Base-by-base conservation (phyloP, 2,329 filamentous ascomycete genomes). In the Pestalotiopsis sp. region DNA sequence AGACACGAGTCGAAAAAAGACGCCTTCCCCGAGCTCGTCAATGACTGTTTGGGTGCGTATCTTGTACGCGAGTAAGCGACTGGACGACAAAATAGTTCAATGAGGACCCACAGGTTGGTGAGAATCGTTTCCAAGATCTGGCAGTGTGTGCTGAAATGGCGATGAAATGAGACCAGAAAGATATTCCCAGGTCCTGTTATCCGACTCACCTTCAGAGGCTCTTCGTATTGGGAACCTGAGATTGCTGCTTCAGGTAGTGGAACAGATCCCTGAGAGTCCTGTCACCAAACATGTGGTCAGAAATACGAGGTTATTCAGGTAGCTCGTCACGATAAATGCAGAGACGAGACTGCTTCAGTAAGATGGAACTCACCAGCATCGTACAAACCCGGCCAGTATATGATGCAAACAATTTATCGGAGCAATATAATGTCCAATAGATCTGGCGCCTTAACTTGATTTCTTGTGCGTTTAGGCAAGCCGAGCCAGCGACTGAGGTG, bases 1-100 rank as follows among this genome's bases (percentile, higher is more conserved):
- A 63, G 61, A n/a, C 61, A 63, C n/a, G 61, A 63, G 31, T 63
- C 1, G n/a, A 63, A 63, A 27, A 63, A 36, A 56, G 66, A 62
- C 7, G 59, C 38, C 45, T 59, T 57, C 20, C 27, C 49, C 20
- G 41, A 20, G 31, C 52, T 23, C 20, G 20, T 58, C 36, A 45
- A 59, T 25, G 65, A 25, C 45, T 39, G 36, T 63, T 63, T 63
- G 1, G 61, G 61, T 20, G 61, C 61, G 23, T 63, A 63, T n/a
- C 61, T 45, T n/a, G 4, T 63, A 12, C 17, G 4, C 5, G 31
- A 1, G 31, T 45, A 6, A 39, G 31, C 17, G n/a, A 5, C 3
- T 36, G n/a, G 6, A 41, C 12, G 5, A 6, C 14, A 14, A 6
- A 20, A 13, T 11, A 23, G 6, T 7, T 14, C 1, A 11, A 45